A percentile compares a stretch with the other conserved stretches of the same genome.
These are phyloP conservation scores for Mrakia gelida DNA, from an alignment of 768 basidiomycete species.

Conservation along the genomic window DNA sequence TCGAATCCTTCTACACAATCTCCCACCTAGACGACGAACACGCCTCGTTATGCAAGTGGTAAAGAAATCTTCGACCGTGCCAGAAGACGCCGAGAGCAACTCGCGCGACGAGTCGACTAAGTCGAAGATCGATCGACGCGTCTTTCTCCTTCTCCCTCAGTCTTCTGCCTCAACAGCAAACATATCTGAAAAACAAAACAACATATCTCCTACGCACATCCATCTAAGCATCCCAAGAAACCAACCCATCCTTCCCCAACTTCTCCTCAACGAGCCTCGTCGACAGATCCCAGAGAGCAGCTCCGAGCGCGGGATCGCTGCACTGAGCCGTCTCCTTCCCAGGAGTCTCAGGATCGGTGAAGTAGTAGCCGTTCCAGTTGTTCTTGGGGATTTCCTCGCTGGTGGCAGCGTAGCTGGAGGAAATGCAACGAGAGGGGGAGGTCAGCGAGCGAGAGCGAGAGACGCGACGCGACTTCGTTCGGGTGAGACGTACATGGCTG, in stretches of 20 bases:
- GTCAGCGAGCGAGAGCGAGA: neutral
- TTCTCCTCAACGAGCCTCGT: neutral
- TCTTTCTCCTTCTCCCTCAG: too few species aligned
- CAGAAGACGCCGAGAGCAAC: too few species aligned
- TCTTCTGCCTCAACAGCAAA: too few species aligned
- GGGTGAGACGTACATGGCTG: conserved; percentile 38
- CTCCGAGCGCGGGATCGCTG: neutral
- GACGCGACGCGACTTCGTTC: neutral
- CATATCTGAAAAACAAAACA: too few species aligned
- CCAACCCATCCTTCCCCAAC: neutral
- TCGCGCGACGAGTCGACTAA: too few species aligned
- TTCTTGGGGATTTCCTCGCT: conserved; percentile 40
- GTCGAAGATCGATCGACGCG: too few species aligned
- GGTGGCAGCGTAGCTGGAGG: conserved; percentile 21
- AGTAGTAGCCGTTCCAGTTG: conserved; percentile 40
- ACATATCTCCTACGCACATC: too few species aligned
- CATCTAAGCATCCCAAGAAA: neutral
- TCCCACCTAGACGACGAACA: too few species aligned
- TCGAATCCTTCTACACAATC: too few species aligned
- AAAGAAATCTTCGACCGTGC: too few species aligned
- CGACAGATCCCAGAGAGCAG: neutral
- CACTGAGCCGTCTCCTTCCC: conserved; percentile 42
- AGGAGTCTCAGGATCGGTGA: conserved; percentile 37
- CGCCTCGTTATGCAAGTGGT: too few species aligned
- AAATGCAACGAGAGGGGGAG: neutral